Evolutionary conservation across 768 basidiomycete species (phyloP), one percentile per base, ranked within the genome.

Genomic region (Pluteus cervinus): DNA sequence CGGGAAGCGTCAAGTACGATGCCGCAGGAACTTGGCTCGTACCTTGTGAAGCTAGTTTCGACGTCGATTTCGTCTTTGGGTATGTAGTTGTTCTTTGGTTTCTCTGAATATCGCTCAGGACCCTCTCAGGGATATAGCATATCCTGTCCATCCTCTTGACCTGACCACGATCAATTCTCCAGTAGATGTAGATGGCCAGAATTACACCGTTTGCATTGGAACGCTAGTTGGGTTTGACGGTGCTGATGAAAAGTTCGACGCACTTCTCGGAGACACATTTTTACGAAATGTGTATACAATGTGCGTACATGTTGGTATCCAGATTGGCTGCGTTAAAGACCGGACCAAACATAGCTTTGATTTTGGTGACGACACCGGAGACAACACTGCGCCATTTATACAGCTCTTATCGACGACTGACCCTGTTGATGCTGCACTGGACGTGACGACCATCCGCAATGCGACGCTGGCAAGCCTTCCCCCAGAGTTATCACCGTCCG

Each of bases 231-330:
- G 52, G 2, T 52, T 53, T 2, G 58, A 65, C 8, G 48, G 46
- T 5, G 43, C 28, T 3, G 40, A 39, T 17, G 67, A 55, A 10
- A n/a, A n/a, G n/a, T 53, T 62, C 20, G 69, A 71, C 17, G 57
- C 58, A n/a, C 33, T 65, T 2, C 57, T 70, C 26, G 69, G 69
- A 2, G 66, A 66, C 41, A 54, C 63, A 4, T 69, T 69, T 50
- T 58, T 71, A 47, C 64, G 69, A 23, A 71, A 71, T 37, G 63
- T 67, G 17, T 70, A 71, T 38, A 53, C 62, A 1, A 60, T 68
- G 67, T 69, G 51, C 4, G 66, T 41, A 24, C 31, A 5, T 39
- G 21, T 6, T 17, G 21, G 21, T 4, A 14, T 14, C n/a, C 24
- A 6, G 10, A n/a, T 4, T 14, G 8, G 15, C 33, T 25, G 4